Evolutionary conservation across 805 yeast species (phyloP), one percentile per base, ranked within the genome.

Genomic region (Schwanniomyces polymorphus): DNA sequence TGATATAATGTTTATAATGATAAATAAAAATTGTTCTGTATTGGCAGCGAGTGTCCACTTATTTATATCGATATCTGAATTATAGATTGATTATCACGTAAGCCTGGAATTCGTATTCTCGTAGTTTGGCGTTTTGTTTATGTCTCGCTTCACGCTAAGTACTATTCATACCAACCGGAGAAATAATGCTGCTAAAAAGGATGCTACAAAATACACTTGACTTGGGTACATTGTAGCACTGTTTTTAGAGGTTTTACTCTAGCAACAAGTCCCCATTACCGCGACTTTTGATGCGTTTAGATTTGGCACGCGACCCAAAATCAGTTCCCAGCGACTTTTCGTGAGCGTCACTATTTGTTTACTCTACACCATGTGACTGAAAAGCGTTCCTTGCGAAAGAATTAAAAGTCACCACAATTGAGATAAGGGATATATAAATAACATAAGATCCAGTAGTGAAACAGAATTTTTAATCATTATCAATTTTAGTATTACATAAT

Each of bases 401-500:
- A 31, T 14, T 21, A 21, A 7, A 31, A 8, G 5, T 31, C 17
- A 16, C 11, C 11, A 31, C 8, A 31, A 16, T 31, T 31, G 11
- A 8, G 21, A 7, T 10, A 11, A 21, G 18, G 25, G 12, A n/a
- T 38, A 38, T 38, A 38, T 38, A 38, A 38, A 38, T 26, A 23
- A 26, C 12, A 29, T 10, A 14, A 26, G 12, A 12, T 29, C 41
- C 28, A 8, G 7, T 10, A 7, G 21, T 3, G 3, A n/a, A 4
- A 3, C 3, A 25, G 17, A 23, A 7, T 25, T n/a, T 12, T 38
- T 18, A 9, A 8, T 25, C 23, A 25, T 18, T 37, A 37, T 37
- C 27, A 37, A 18, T 14, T 38, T 25, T 25, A 25, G 29, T 38
- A 38, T n/a, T 14, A 23, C 23, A 51, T 35, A 40, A 72, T 72